A percentile compares a stretch with the other conserved stretches of the same genome.
These are phyloP conservation scores for Acanthamoeba pearcei DNA, from an alignment of 208 protist genomes.

Conservation along the genomic window DNA sequence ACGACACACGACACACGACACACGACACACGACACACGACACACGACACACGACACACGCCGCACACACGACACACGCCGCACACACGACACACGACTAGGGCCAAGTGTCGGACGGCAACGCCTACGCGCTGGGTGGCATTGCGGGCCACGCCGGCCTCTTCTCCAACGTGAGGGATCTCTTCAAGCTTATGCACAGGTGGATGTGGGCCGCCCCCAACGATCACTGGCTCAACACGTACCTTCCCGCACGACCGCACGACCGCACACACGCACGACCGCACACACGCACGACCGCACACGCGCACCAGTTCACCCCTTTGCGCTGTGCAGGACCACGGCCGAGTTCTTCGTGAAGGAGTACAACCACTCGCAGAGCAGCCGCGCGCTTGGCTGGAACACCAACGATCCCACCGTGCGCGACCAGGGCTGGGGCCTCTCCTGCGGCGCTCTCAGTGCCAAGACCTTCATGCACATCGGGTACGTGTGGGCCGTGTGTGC, in stretches of 20 bases:
- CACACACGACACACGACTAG: not conserved
- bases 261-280: no score
- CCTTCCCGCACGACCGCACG: not conserved
- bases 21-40: not conserved
- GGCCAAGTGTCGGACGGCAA: constrained; percentile 87
- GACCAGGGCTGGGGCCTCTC: constrained; percentile 74
- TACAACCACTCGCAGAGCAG: constrained; percentile 82
- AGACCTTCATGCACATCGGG: constrained; percentile 86
- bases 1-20: no score
- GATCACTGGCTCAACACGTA: constrained; percentile 24
- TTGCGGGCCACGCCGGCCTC: constrained; percentile 87
- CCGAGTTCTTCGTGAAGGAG: constrained; percentile 78
- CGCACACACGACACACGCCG: not conserved
- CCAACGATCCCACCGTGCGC: constrained; percentile 77
- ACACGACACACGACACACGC: not conserved
- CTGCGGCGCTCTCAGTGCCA: constrained; percentile 82
- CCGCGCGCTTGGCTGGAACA: constrained; percentile 89
- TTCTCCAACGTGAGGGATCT: constrained; percentile 83
- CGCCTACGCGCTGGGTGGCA: constrained; percentile 87
- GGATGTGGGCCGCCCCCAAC: constrained; percentile 77
- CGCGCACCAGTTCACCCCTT: not conserved
- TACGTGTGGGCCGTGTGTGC: constrained; percentile 10
- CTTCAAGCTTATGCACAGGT: constrained; percentile 70
- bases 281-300: not conserved
- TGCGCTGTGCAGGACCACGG: constrained; percentile 75